Conservation (phyloP, 2,329 filamentous ascomycete species). For the Thielaviopsis euricoi region DNA sequence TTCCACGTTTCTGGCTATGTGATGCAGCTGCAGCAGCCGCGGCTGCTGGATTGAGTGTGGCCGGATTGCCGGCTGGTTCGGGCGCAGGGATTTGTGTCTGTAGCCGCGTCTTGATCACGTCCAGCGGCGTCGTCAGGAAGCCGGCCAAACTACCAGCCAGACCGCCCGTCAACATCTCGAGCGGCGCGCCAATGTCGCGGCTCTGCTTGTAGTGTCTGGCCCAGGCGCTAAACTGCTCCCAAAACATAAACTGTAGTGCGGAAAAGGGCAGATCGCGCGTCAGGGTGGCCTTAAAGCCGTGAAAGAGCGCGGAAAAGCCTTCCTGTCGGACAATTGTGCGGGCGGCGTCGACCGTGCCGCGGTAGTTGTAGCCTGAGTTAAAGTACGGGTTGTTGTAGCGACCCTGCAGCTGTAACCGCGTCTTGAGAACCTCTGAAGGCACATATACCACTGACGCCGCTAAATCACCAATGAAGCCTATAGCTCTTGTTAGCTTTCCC, state of each 20-base stretch:
- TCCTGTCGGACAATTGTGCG: conserved; percentile 72
- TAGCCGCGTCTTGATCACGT: conserved; percentile 92
- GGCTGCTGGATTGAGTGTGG: conserved; percentile 11
- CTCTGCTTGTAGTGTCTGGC: conserved; percentile 65
- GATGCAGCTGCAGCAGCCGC: conserved; percentile 3
- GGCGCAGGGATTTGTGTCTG: conserved; percentile 63
- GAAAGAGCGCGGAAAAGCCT: conserved; percentile 73
- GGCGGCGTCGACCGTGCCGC: conserved; percentile 65
- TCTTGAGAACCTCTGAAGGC: conserved; percentile 93
- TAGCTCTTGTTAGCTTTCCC: neutral
- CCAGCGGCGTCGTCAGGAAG: conserved; percentile 84
- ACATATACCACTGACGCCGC: conserved; percentile 89
- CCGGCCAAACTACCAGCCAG: conserved; percentile 84
- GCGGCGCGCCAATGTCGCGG: conserved; percentile 64
- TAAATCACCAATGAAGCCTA: conserved; percentile 83
- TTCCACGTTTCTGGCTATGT: conserved; percentile 45
- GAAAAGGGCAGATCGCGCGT: conserved; percentile 92
- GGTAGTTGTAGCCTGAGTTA: conserved; percentile 90
- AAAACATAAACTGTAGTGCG: conserved; percentile 93
- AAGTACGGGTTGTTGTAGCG: conserved; percentile 92
- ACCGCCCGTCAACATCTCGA: conserved; percentile 81
- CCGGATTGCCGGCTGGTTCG: conserved; percentile 16
- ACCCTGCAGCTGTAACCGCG: conserved; percentile 86
- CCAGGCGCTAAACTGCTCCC: conserved; percentile 79
- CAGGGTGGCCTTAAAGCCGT: conserved; percentile 93